Conservation (phyloP, 179 eudicot genomes). For the Beta macrorhiza region DNA sequence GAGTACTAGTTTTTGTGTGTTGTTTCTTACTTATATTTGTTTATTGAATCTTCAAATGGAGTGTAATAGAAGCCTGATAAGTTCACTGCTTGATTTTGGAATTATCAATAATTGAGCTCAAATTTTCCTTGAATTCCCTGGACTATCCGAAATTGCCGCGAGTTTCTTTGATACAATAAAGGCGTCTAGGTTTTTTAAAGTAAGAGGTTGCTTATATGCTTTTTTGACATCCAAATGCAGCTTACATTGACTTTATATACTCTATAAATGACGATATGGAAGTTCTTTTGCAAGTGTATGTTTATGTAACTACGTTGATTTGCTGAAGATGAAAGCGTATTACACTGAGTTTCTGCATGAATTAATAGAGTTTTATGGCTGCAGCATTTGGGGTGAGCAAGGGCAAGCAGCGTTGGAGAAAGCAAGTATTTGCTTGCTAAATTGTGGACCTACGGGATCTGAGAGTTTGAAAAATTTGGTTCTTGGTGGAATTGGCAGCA, state of each 20-base stretch:
- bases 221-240: background rate
- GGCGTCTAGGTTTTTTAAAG: background rate
- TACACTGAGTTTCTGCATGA: background rate
- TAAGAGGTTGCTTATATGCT: background rate
- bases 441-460: conserved; percentile 96
- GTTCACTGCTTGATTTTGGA: background rate
- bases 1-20: background rate
- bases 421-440: conserved; percentile 86
- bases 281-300: background rate
- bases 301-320: background rate
- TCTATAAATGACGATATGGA: background rate
- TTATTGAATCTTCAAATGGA: background rate
- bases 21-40: background rate
- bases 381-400: conserved; percentile 97
- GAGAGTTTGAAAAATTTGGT: conserved; percentile 88
- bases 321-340: background rate
- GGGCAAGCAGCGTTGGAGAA: conserved; percentile 95
- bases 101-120: background rate
- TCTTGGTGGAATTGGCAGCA: conserved; percentile 93
- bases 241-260: background rate
- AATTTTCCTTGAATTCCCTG: background rate
- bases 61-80: background rate
- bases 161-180: background rate
- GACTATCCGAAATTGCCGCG: background rate
- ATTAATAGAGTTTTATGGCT: conserved; percentile 6